Conservation (phyloP, 2,329 filamentous ascomycete genomes). For the Calonectria leucothoes region DNA sequence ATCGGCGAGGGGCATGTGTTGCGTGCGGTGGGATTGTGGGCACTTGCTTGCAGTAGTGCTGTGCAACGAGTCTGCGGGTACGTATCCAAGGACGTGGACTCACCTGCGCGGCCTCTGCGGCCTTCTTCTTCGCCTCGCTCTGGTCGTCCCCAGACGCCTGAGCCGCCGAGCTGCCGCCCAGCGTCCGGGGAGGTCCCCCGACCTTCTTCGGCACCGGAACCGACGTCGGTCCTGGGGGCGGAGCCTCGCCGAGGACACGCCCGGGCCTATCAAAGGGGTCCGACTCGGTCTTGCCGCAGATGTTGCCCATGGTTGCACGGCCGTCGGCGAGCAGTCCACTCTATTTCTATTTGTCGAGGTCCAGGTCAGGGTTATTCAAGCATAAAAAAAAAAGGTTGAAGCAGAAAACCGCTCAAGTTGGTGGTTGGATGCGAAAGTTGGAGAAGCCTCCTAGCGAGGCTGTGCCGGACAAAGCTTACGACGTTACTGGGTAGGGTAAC, state of each 20-base stretch:
- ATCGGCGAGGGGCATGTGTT: too few species aligned
- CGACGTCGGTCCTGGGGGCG: constrained; percentile 58
- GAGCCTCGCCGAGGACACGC: constrained; percentile 72
- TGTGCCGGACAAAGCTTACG: constrained; percentile 2
- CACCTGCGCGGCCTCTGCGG: constrained; percentile 88
- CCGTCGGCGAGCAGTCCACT: too few species aligned
- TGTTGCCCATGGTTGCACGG: constrained; percentile 77
- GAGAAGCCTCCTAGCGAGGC: neutral
- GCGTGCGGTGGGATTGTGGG: neutral
- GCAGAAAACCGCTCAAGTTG: neutral
- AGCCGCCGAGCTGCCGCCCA: constrained; percentile 64
- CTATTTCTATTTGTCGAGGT: neutral
- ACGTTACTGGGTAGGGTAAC: neutral
- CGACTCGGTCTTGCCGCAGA: constrained; percentile 82
- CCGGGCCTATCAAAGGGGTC: constrained; percentile 80
- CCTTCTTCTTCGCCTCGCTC: constrained; percentile 76
- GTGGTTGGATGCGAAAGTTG: neutral
- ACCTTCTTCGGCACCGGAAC: constrained; percentile 65
- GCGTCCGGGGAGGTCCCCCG: constrained; percentile 69
- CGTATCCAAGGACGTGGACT: constrained; percentile 43
- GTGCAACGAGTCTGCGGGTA: neutral
- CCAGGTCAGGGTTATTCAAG: neutral
- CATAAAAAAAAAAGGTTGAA: neutral
- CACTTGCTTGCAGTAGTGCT: neutral
- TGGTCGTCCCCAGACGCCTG: constrained; percentile 43